phyloP scores from a whole-genome alignment of 345 rosid genomes.

The Sonneratia caseolaris region DNA sequence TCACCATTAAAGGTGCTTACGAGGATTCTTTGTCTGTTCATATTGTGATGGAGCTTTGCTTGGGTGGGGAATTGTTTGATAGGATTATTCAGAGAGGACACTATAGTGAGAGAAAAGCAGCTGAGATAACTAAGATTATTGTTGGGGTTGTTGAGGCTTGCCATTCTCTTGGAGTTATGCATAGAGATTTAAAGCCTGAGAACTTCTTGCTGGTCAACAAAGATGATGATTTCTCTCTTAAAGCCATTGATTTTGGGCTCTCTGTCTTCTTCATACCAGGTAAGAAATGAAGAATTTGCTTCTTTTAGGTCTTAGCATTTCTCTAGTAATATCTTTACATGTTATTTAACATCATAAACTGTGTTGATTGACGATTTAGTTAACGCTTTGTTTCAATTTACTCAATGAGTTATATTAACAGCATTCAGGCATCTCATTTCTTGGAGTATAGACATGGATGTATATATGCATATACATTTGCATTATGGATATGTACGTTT shows the following conservation, averaged over 20 bases:
- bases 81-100: slow-evolving; percentile 95
- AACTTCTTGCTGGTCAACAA: slow-evolving; percentile 89
- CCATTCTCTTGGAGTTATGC: slow-evolving; percentile 98
- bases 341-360: neutral
- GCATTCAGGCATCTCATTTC: neutral
- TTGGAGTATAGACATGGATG: neutral
- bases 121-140: slow-evolving; percentile 79
- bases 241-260: slow-evolving; percentile 97
- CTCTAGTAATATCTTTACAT: neutral
- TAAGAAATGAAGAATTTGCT: slow-evolving; percentile 8
- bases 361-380: neutral
- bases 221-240: slow-evolving; percentile 95
- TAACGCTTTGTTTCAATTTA: neutral
- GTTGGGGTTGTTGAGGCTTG: slow-evolving; percentile 96
- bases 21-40: slow-evolving; percentile 39
- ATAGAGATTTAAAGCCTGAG: slow-evolving; percentile 95
- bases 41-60: slow-evolving; percentile 57
- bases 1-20: slow-evolving; percentile 45
- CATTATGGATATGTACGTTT: no score
- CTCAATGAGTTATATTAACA: neutral
- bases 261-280: slow-evolving; percentile 97
- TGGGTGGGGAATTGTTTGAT: slow-evolving; percentile 88
- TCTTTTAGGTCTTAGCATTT: neutral
- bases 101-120: slow-evolving; percentile 95
- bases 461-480: no score